Percentiles rank a stretch among this genome's conserved stretches.
phyloP scores from a whole-genome alignment of 768 basidiomycete genomes.

The Panaeolus cyanescens region DNA sequence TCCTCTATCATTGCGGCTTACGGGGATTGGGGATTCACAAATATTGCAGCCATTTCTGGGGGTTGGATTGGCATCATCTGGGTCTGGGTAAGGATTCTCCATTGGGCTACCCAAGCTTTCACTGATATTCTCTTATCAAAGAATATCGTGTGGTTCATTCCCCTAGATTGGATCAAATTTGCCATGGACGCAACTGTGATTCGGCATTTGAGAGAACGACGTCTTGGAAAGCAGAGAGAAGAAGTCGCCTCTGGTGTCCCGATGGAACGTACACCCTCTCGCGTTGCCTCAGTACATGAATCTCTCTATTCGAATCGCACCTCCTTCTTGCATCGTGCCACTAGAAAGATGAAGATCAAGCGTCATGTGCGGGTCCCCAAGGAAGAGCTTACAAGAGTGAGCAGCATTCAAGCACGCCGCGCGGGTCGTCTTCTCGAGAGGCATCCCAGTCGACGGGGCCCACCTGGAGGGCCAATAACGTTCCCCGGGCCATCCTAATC shows the following conservation, averaged over 20 bases:
- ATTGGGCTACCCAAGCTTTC: not conserved
- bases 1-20: slow-evolving; percentile 96
- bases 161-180: slow-evolving; percentile 95
- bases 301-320: slow-evolving; percentile 95
- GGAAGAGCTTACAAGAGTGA: slow-evolving; percentile 83
- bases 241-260: slow-evolving; percentile 56
- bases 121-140: slow-evolving; percentile 28
- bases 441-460: slow-evolving; percentile 60
- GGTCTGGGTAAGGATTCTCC: slow-evolving; percentile 75
- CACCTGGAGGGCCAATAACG: not conserved
- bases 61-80: slow-evolving; percentile 98
- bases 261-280: slow-evolving; percentile 84
- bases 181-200: slow-evolving; percentile 94
- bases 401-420: slow-evolving; percentile 77
- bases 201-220: slow-evolving; percentile 75
- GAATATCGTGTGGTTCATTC: slow-evolving; percentile 96
- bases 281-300: slow-evolving; percentile 88
- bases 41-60: slow-evolving; percentile 78
- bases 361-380: slow-evolving; percentile 77
- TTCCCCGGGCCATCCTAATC: not conserved
- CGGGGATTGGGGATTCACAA: slow-evolving; percentile 93
- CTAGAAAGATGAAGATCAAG: slow-evolving; percentile 85
- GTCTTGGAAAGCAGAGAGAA: slow-evolving; percentile 51
- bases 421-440: slow-evolving; percentile 75
- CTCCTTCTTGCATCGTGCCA: slow-evolving; percentile 86